These are phyloP conservation scores for Endocladia muricata DNA, from an alignment of 31 red algal genomes.

Conservation along the genomic window DNA sequence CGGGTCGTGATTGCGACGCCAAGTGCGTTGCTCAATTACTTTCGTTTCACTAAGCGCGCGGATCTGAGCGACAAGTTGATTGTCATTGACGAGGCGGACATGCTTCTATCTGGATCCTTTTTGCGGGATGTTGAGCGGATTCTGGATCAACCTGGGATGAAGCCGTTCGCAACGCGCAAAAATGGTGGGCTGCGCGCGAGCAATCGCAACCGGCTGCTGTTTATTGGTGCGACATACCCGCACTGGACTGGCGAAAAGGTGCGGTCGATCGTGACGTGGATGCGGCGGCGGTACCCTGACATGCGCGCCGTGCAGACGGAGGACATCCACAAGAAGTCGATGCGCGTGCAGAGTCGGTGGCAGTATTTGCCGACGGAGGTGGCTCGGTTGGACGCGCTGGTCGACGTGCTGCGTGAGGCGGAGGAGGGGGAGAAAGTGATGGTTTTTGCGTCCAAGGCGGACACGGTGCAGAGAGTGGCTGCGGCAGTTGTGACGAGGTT, in stretches of 20 bases:
- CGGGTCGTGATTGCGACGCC: slow-evolving; percentile 72
- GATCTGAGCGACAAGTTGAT: slow-evolving; percentile 78
- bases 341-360: slow-evolving; percentile 35
- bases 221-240: slow-evolving; percentile 85
- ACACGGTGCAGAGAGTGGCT: slow-evolving; percentile 9
- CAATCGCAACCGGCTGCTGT: slow-evolving; percentile 59
- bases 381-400: slow-evolving; percentile 37
- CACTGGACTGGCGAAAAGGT: slow-evolving; percentile 81
- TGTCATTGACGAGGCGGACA: slow-evolving; percentile 97
- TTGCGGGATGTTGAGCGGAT: slow-evolving; percentile 44
- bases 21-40: slow-evolving; percentile 51
- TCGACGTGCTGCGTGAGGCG: slow-evolving; percentile 30
- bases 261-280: slow-evolving; percentile 57
- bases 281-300: slow-evolving; percentile 68
- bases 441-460: slow-evolving; percentile 56
- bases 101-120: slow-evolving; percentile 77
- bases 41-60: slow-evolving; percentile 41
- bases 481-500: slow-evolving; percentile 7
- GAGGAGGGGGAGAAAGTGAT: slow-evolving; percentile 49
- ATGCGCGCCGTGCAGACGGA: slow-evolving; percentile 47
- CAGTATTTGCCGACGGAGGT: not conserved
- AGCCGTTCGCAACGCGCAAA: slow-evolving; percentile 59
- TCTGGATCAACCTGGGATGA: slow-evolving; percentile 75
- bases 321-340: slow-evolving; percentile 53
- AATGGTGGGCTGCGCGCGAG: slow-evolving; percentile 19